A percentile compares a stretch with the other conserved stretches of the same genome.
These are phyloP conservation scores for Phytophthora meadii DNA, from an alignment of 352 stramenopile species.

Conservation along the genomic window DNA sequence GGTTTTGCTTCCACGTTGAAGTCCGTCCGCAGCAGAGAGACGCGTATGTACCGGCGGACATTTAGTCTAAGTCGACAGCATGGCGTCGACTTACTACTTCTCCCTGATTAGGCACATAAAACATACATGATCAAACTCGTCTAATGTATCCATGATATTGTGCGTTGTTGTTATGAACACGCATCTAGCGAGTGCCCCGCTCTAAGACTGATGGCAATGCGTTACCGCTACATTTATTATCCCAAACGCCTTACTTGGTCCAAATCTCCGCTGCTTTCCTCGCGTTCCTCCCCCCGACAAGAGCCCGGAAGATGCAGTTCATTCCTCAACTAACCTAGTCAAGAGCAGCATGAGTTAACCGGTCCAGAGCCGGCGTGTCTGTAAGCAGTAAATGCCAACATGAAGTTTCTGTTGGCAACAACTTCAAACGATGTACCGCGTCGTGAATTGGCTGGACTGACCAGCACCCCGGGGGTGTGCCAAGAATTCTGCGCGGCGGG, in stretches of 20 bases:
- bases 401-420: conserved; percentile 30
- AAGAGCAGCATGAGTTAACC: conserved; percentile 36
- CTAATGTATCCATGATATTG: neutral
- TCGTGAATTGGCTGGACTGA: conserved; percentile 14
- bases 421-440: no score
- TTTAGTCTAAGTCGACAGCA: no score
- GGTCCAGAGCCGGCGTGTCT: conserved; percentile 29
- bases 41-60: no score
- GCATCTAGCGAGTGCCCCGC: neutral
- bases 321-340: conserved; percentile 37
- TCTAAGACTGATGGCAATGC: neutral
- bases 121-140: no score
- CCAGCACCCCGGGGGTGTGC: conserved; percentile 37
- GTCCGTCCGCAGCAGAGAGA: no score
- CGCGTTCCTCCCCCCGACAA: neutral
- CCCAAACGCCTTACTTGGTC: neutral
- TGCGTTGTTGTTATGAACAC: no score
- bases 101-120: no score
- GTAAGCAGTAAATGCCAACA: conserved; percentile 14
- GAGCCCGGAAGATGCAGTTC: conserved; percentile 4
- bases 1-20: no score
- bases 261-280: neutral
- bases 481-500: conserved; percentile 43
- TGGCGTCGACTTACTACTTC: no score
- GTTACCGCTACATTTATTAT: neutral